Conservation (phyloP, 2,329 filamentous ascomycete genomes). For the Neurospora sp. region DNA sequence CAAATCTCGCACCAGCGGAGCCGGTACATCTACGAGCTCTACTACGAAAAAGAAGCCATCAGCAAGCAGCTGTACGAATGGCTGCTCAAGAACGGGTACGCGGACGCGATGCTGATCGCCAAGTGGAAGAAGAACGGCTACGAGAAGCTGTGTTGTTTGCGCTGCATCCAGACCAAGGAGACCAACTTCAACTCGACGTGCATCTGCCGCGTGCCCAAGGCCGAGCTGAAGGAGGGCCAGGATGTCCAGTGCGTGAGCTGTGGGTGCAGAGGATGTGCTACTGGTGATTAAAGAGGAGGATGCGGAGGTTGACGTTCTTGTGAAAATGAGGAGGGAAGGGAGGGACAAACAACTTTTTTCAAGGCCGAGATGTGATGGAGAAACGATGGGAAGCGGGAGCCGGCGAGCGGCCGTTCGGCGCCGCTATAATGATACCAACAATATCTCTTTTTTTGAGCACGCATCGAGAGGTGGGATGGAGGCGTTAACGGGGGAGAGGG, state of each 20-base stretch:
- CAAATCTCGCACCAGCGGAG: conserved; percentile 89
- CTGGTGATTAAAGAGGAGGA: conserved; percentile 52
- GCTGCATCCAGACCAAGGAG: conserved; percentile 98
- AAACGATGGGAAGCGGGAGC: not conserved
- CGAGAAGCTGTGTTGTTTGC: conserved; percentile 93
- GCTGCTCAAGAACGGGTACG: conserved; percentile 93
- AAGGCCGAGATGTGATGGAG: not conserved
- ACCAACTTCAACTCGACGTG: conserved; percentile 98
- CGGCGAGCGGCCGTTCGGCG: not conserved
- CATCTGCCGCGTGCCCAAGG: conserved; percentile 87
- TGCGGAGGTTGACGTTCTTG: not conserved
- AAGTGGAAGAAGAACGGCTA: conserved; percentile 99
- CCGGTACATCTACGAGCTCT: conserved; percentile 93
- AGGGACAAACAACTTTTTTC: not conserved
- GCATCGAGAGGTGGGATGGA: not conserved
- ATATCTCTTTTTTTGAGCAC: not conserved
- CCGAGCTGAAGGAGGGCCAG: conserved; percentile 81
- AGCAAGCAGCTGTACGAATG: conserved; percentile 88
- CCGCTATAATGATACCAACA: conserved; percentile 2
- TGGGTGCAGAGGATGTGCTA: conserved; percentile 84
- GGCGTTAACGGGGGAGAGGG: conserved; percentile 1
- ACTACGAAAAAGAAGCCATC: conserved; percentile 96
- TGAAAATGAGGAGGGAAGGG: not conserved
- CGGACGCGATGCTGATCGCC: conserved; percentile 88
- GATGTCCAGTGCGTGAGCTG: conserved; percentile 91